These are phyloP conservation scores for Epithele typhae DNA, from an alignment of 768 basidiomycete species.

Conservation along the genomic window DNA sequence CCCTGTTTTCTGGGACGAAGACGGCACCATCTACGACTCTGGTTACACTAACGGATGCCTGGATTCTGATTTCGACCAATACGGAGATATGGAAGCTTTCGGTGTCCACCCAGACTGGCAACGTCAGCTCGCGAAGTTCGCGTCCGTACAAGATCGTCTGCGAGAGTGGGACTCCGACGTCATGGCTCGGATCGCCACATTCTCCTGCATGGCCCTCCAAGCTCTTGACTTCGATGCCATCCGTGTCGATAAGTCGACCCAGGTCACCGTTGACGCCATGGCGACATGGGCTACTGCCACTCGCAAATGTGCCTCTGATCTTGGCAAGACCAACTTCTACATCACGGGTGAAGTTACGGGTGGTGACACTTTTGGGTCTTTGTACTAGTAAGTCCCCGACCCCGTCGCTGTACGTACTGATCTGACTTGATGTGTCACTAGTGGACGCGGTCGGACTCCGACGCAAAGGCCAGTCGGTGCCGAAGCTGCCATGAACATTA, in stretches of 20 bases:
- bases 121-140: slow-evolving; percentile 92
- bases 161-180: slow-evolving; percentile 86
- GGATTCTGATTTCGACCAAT: slow-evolving; percentile 87
- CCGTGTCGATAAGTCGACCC: slow-evolving; percentile 93
- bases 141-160: slow-evolving; percentile 93
- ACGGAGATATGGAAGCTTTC: slow-evolving; percentile 95
- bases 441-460: slow-evolving; percentile 86
- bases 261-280: slow-evolving; percentile 81
- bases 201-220: slow-evolving; percentile 83
- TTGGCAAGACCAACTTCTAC: slow-evolving; percentile 85
- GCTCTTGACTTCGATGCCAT: slow-evolving; percentile 92
- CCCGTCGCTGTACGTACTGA: background rate
- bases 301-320: slow-evolving; percentile 61
- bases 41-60: slow-evolving; percentile 68
- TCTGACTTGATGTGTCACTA: slow-evolving; percentile 21
- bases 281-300: slow-evolving; percentile 72
- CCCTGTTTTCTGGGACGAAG: slow-evolving; percentile 78
- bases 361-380: slow-evolving; percentile 83
- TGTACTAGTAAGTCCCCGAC: slow-evolving; percentile 64
- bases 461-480: slow-evolving; percentile 66
- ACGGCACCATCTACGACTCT: slow-evolving; percentile 56
- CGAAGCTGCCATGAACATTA: slow-evolving; percentile 63
- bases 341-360: slow-evolving; percentile 94
- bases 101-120: slow-evolving; percentile 95
- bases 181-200: slow-evolving; percentile 69